Percentiles rank a stretch among this genome's conserved stretches.
These are phyloP conservation scores for Naganishia liquefaciens DNA, from an alignment of 1,284 basidiomycete genomes.

Conservation along the genomic window DNA sequence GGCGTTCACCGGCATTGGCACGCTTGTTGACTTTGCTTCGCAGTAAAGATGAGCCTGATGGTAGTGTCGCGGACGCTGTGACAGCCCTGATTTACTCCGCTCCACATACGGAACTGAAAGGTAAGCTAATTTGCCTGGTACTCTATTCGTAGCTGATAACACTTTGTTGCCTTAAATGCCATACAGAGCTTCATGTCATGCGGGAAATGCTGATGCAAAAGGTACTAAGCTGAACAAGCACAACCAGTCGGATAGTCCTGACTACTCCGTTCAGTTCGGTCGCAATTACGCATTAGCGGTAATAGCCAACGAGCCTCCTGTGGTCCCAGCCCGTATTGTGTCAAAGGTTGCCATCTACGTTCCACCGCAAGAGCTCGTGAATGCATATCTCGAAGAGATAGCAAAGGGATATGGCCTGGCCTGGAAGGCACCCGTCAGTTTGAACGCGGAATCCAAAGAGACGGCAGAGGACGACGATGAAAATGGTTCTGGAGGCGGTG, in stretches of 20 bases:
- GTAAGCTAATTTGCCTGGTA: conserved; percentile 52
- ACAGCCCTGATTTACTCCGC: conserved; percentile 84
- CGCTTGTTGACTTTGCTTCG: background rate
- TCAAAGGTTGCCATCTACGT: conserved; percentile 68
- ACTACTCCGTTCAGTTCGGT: conserved; percentile 42
- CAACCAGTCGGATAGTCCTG: background rate
- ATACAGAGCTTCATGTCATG: conserved; percentile 79
- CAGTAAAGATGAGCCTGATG: conserved; percentile 79
- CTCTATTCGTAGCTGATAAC: background rate
- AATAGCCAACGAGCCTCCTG: conserved; percentile 57
- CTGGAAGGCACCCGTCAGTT: conserved; percentile 60
- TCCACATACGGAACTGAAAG: conserved; percentile 85
- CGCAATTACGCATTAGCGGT: conserved; percentile 49
- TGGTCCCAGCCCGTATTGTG: conserved; percentile 58
- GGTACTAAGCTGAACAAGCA: conserved; percentile 35
- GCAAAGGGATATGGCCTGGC: conserved; percentile 79
- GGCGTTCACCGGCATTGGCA: background rate
- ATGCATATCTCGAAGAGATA: conserved; percentile 84
- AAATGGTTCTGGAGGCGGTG: conserved; percentile 42
- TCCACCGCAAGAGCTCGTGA: conserved; percentile 72
- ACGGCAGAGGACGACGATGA: conserved; percentile 38
- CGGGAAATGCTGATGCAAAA: conserved; percentile 92
- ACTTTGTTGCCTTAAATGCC: conserved; percentile 7
- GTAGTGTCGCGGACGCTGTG: conserved; percentile 70
- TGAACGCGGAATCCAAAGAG: conserved; percentile 29